Evolutionary conservation across 2,329 filamentous ascomycete genomes (phyloP), one percentile per base, ranked within the genome.

Genomic region (Paradendryphiella salina): DNA sequence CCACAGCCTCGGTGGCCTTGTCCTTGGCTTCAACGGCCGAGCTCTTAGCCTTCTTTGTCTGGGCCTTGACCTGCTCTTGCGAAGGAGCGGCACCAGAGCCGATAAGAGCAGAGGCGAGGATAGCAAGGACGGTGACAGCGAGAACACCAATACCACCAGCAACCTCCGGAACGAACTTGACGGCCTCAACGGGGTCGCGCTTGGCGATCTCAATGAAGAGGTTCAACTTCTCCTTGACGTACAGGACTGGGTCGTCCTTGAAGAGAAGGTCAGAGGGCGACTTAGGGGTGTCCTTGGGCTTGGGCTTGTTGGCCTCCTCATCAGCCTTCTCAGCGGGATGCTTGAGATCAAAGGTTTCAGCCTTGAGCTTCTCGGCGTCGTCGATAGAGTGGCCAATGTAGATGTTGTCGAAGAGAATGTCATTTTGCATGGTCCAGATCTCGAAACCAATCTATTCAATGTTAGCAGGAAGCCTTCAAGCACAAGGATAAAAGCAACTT

Each of bases 371-470:
- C 76, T 88, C 85, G 57, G 94, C 94, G 64, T 99, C 94, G 72
- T 90, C 90, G 64, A 94, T 75, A 15, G 93, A 97, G 85, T 99
- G 94, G 59, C 94, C 94, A 74, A 99, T 91, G 85, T 97, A 99
- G 82, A 99, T 95, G 86, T 99, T 99, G 85, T 97, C 90, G 70
- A 99, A 97, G 69, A 96, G 87, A 67, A 99, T 97, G 73, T 96
- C 89, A 75, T 86, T 96, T 80, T 96, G 93, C 94, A 99, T 99
- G 69, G 94, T 97, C 94, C 94, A 99, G 79, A 99, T 93, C 79
- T 99, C 94, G 71, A 97, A 97, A 67, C 94, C 94, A 79, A 97
- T 92, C 88, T 91, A 70, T 10, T 10, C 0, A 9, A 10, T 29
- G 35, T 69, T 48, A 68, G 63, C 41, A 39, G 21, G 20, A 21